Percentiles rank a stretch among this genome's conserved stretches.
Conservation (phyloP, 129 eudicot species). For the Flaveria linearis region DNA sequence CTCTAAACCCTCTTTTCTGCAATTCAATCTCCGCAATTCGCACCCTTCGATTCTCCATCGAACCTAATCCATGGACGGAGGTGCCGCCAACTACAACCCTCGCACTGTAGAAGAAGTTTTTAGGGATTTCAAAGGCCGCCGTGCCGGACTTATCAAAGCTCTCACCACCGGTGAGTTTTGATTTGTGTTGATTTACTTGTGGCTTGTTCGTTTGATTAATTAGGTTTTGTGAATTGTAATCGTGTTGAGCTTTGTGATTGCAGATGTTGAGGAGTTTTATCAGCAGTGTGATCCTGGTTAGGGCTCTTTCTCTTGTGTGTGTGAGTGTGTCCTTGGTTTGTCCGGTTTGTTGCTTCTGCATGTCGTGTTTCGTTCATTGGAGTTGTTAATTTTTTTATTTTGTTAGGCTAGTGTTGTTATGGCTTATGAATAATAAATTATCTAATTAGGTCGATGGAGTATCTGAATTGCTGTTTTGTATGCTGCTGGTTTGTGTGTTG, state of each 20-base stretch:
- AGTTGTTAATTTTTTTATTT: not conserved
- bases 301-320: conserved; percentile 19
- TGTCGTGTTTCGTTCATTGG: conserved; percentile 16
- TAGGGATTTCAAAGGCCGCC: conserved; percentile 75
- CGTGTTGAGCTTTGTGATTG: conserved; percentile 16
- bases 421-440: not conserved
- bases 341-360: conserved; percentile 13
- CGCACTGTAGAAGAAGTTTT: conserved; percentile 78
- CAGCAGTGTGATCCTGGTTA: conserved; percentile 85
- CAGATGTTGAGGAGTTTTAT: conserved; percentile 69
- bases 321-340: not conserved
- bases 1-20: conserved; percentile 21
- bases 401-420: conserved; percentile 2
- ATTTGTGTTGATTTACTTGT: no score
- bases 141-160: conserved; percentile 72
- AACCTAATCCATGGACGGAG: conserved; percentile 23
- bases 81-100: conserved; percentile 62
- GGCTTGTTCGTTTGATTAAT: not conserved
- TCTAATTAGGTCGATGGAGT: not conserved
- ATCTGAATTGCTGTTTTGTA: not conserved
- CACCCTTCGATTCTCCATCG: not conserved
- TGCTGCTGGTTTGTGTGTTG: not conserved
- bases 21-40: not conserved
- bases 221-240: not conserved
- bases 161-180: conserved; percentile 61